Conservation (phyloP, 768 basidiomycete species). For the Flagelloscypha sp. region DNA sequence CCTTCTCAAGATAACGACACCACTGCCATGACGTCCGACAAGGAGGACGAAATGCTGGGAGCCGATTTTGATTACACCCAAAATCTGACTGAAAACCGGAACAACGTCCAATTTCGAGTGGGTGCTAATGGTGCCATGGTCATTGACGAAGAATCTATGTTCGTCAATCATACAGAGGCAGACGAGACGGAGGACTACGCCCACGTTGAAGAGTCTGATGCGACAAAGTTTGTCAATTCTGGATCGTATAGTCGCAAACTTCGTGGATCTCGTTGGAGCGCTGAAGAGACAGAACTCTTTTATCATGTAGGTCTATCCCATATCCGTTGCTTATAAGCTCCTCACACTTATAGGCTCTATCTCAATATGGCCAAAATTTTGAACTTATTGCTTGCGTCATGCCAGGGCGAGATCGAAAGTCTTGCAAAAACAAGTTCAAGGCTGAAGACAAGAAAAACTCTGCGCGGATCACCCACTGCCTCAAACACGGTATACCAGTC, state of each 20-base stretch:
- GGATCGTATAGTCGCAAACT: slow-evolving; percentile 73
- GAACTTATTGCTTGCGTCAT: slow-evolving; percentile 83
- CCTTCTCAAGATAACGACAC: too few species aligned
- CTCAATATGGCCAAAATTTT: slow-evolving; percentile 89
- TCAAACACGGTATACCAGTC: slow-evolving; percentile 70
- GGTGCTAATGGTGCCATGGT: slow-evolving; percentile 83
- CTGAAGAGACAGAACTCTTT: slow-evolving; percentile 85
- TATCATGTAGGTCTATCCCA: slow-evolving; percentile 52
- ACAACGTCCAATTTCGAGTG: slow-evolving; percentile 79
- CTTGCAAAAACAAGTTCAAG: slow-evolving; percentile 92
- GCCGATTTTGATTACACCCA: slow-evolving; percentile 67
- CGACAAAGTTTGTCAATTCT: slow-evolving; percentile 80
- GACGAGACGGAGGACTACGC: slow-evolving; percentile 65
- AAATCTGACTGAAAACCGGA: slow-evolving; percentile 57
- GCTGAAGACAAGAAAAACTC: slow-evolving; percentile 79
- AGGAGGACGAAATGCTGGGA: slow-evolving; percentile 39
- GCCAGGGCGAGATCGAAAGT: slow-evolving; percentile 77
- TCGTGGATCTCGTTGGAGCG: slow-evolving; percentile 80
- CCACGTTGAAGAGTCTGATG: slow-evolving; percentile 76
- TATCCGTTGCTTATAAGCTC: slow-evolving; percentile 2
- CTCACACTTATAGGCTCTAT: slow-evolving; percentile 54
- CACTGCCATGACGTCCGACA: slow-evolving; percentile 12
- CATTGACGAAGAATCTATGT: slow-evolving; percentile 77
- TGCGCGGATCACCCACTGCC: slow-evolving; percentile 62
- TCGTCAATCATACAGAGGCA: slow-evolving; percentile 65